phyloP scores from a whole-genome alignment of 192 early-diverging fungal genomes.

The Coemansia sp. region DNA sequence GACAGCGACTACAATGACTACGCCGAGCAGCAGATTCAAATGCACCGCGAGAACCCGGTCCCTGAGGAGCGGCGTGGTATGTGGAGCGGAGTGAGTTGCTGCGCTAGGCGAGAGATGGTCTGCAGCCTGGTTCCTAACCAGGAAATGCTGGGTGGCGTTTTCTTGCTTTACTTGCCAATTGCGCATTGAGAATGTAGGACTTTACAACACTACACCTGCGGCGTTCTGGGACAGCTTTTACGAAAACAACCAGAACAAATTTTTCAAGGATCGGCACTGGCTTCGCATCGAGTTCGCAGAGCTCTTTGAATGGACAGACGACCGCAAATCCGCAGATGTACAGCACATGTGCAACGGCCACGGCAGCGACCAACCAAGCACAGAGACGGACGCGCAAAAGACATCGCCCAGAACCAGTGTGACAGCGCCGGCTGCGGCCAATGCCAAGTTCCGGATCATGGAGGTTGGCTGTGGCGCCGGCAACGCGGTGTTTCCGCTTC shows the following conservation, averaged over 20 bases:
- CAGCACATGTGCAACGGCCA: neutral
- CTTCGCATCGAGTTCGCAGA: slow-evolving; percentile 89
- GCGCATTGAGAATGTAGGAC: too few relatives aligned
- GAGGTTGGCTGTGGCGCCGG: slow-evolving; percentile 83
- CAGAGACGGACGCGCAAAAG: too few relatives aligned
- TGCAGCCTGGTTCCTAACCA: too few relatives aligned
- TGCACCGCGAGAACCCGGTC: slow-evolving; percentile 68
- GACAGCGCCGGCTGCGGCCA: neutral
- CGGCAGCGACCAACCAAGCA: too few relatives aligned
- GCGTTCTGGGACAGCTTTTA: slow-evolving; percentile 74
- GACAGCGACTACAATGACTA: slow-evolving; percentile 74
- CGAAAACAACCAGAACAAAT: slow-evolving; percentile 70
- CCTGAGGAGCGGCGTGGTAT: slow-evolving; percentile 46
- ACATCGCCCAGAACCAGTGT: neutral
- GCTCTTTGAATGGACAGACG: slow-evolving; percentile 54
- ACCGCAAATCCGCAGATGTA: slow-evolving; percentile 9
- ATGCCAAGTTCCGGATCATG: slow-evolving; percentile 51
- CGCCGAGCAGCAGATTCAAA: slow-evolving; percentile 67
- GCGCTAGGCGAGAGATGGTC: too few relatives aligned
- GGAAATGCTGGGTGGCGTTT: too few relatives aligned
- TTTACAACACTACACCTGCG: slow-evolving; percentile 53
- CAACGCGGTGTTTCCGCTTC: slow-evolving; percentile 69
- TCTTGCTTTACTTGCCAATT: too few relatives aligned
- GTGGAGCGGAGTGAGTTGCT: neutral
- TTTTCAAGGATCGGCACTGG: slow-evolving; percentile 99